Base-by-base conservation (phyloP, 345 rosid species). In the Pistacia integerrima region DNA sequence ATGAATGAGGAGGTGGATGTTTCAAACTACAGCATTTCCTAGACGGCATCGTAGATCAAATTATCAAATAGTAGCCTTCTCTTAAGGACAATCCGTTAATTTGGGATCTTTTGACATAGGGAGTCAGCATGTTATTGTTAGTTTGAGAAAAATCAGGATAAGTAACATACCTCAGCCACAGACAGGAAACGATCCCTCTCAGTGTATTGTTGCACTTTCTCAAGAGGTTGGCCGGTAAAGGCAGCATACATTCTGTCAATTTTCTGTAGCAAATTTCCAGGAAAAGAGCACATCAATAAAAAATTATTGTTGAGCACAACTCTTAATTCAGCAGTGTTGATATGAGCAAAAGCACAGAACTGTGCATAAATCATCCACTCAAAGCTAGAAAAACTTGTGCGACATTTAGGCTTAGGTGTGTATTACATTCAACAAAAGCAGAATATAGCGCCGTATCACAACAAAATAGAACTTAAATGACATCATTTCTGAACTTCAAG, bases 171-270 rank as follows among this genome's bases (percentile, higher is more conserved):
- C 99, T 95, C 99, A 16, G 96, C 80, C 49, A 84, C 85, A 2
- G 94, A 93, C 74, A 93, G 82, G 91, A 90, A 95, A 60, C 89
- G 94, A 77, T 95, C 97, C 81, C 92, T 87, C 78, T 93, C 96
- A 1, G 98, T 93, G 84, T 84, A 89, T 46, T 85, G 86, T 64
- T 93, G 98, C 82, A 93, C 99, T 82, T 78, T 89, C 86, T 93
- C 96, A 13, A 93, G 82, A 14, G 98, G 78, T 78, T 93, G 98
- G 72, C 96, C 97, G 28, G 98, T 91, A 74, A 95, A 95, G 77
- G 95, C 89, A 70, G 91, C 81, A 72, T 84, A 91, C 99, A 93
- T 95, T 78, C 48, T 79, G 87, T 95, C 99, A 64, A 90, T 85
- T 95, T 93, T 95, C 99, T 95, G 91, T 78, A 85, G 5, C 41